Conservation (phyloP, 2,329 filamentous ascomycete species). For the Apiospora arundinis region DNA sequence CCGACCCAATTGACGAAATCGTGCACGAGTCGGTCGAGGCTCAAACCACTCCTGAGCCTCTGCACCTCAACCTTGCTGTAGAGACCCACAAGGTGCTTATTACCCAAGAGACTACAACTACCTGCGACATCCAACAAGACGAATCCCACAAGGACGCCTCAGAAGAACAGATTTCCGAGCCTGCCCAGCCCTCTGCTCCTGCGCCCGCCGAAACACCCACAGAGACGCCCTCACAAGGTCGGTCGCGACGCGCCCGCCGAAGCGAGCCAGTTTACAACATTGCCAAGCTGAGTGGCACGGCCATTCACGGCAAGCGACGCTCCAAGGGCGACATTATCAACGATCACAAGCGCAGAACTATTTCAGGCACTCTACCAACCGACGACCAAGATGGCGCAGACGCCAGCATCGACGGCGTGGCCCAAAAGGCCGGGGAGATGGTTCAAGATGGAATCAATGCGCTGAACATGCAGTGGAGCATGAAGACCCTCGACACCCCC, state of each 20-base stretch:
- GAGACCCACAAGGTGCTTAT: conserved; percentile 33
- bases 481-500: conserved; percentile 43
- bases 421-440: conserved; percentile 38
- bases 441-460: conserved; percentile 52
- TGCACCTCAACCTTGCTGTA: conserved; percentile 23
- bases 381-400: conserved; percentile 32
- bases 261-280: conserved; percentile 71
- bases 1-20: conserved; percentile 53
- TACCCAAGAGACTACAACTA: conserved; percentile 23
- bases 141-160: neutral
- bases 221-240: conserved; percentile 36
- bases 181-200: neutral
- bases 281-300: conserved; percentile 66
- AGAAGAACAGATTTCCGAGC: neutral
- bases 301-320: conserved; percentile 63
- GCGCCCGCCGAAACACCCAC: conserved; percentile 20
- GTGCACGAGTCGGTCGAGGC: conserved; percentile 38
- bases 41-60: conserved; percentile 6
- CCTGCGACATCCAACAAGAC: neutral
- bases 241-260: conserved; percentile 61
- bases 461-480: conserved; percentile 52
- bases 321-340: conserved; percentile 56
- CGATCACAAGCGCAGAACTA: conserved; percentile 51
- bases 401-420: conserved; percentile 30
- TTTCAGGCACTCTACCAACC: conserved; percentile 48